Conservation (phyloP, 2,329 filamentous ascomycete genomes). For the Chalaropsis thielavioides region DNA sequence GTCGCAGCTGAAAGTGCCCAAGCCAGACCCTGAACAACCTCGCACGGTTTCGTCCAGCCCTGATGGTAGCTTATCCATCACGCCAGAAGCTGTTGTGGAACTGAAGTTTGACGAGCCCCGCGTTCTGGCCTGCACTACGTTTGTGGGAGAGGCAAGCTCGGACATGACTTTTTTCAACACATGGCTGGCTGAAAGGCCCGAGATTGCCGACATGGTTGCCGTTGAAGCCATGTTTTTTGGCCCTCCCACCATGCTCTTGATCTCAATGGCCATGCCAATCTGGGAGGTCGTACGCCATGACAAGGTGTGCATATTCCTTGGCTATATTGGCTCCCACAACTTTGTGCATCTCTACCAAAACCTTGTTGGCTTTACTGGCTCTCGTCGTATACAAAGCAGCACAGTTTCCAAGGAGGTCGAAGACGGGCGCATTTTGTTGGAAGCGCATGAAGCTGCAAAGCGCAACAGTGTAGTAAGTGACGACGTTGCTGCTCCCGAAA, state of each 20-base stretch:
- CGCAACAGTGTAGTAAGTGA: constrained; percentile 13
- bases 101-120: constrained; percentile 47
- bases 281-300: constrained; percentile 52
- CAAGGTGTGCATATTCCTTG: constrained; percentile 51
- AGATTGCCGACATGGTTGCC: constrained; percentile 41
- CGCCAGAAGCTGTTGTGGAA: constrained; percentile 36
- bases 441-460: constrained; percentile 34
- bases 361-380: constrained; percentile 30
- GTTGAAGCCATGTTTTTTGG: constrained; percentile 56
- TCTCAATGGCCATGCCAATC: constrained; percentile 49
- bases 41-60: neutral
- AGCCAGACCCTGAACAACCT: constrained; percentile 15
- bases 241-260: constrained; percentile 49
- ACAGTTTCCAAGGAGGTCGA: constrained; percentile 40
- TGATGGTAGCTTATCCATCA: constrained; percentile 29
- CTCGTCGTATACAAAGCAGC: constrained; percentile 6
- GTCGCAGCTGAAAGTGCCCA: constrained; percentile 14
- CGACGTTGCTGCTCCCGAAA: constrained; percentile 10
- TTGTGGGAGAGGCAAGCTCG: constrained; percentile 48
- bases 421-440: constrained; percentile 42
- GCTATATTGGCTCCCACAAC: constrained; percentile 52
- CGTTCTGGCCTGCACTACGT: constrained; percentile 52
- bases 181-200: constrained; percentile 47
- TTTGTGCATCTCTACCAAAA: constrained; percentile 50
- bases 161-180: constrained; percentile 53